Evolutionary conservation across 176 grass and related monocot species (phyloP), one percentile per base, ranked within the genome.

Genomic region (Eragrostis nindensis): DNA sequence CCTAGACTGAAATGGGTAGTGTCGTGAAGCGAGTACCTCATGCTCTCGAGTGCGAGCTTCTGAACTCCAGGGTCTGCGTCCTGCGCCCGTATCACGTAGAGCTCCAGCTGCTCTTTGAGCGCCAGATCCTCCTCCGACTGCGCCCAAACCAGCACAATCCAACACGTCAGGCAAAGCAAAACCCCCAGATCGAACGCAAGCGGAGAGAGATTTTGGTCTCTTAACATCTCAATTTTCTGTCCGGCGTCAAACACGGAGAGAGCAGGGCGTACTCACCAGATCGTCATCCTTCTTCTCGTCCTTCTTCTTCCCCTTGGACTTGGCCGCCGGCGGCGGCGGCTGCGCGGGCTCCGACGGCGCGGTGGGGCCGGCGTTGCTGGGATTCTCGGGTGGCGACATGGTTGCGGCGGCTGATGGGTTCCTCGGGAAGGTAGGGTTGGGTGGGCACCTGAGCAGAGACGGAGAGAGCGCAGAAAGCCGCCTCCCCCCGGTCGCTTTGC

Each of bases 121-220:
- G 87, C 93, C 84, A 92, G 87, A 84, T 99, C 97, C 89, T 99
- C 91, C 29, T 99, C 97, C 14, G 97, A 96, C 97, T 99, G 83
- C 82, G 27, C 25, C 17, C 21, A 64, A 50, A 79, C n/a, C 66
- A 74, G 60, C 21, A 41, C 54, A 3, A 57, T 27, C 69, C 22
- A 44, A 14, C 43, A 18, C 61, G 30, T 82, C 76, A 85, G 64
- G 55, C 32, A 10, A 21, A 18, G 42, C 17, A 6, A 64, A 83
- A 36, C 60, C 32, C 1, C 8, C 30, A 82, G 78, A 83, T 65
- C 60, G 53, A 78, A 56, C 8, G 36, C 49, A 26, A 27, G 19
- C 46, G 59, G 41, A 16, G 19, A 25, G 70, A 80, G 71, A 76
- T 43, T 18, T 30, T 27, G 36, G 0, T 30, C 21, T 5, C 50